These are phyloP conservation scores for Pleurozium schreberi DNA, from an alignment of 225 moss, liverwort and hornwort genomes.

Conservation along the genomic window DNA sequence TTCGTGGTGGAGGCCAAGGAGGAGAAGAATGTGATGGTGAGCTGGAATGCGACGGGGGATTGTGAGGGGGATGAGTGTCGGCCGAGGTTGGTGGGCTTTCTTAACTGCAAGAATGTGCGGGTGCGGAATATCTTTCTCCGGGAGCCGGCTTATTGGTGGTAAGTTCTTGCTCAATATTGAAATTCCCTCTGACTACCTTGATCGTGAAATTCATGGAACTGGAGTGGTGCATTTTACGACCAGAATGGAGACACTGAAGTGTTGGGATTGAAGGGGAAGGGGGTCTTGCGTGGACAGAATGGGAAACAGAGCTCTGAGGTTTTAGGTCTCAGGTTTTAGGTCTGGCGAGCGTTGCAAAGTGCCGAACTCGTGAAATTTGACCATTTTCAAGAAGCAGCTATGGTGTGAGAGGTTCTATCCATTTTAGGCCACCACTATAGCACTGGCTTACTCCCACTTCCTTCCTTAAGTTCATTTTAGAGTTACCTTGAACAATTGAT, in stretches of 20 bases:
- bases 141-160: conserved; percentile 92
- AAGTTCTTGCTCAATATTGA: not conserved
- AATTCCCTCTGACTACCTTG: not conserved
- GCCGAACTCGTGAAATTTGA: not conserved
- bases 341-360: not conserved
- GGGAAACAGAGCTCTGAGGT: not conserved
- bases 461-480: not conserved
- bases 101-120: conserved; percentile 55
- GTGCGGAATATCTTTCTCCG: conserved; percentile 43
- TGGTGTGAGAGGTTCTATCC: not conserved
- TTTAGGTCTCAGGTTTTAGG: not conserved
- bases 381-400: not conserved
- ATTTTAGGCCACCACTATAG: not conserved
- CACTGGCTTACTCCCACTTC: not conserved
- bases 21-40: conserved; percentile 86
- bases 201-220: not conserved
- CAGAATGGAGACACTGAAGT: not conserved
- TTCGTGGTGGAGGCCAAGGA: conserved; percentile 50
- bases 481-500: not conserved
- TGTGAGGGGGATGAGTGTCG: conserved; percentile 86
- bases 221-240: too few relatives aligned
- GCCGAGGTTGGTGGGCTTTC: conserved; percentile 65
- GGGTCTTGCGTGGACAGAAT: not conserved
- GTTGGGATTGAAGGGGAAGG: not conserved
- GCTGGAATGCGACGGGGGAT: conserved; percentile 74